These are phyloP conservation scores for Mycena metata DNA, from an alignment of 768 basidiomycete species.

Conservation along the genomic window DNA sequence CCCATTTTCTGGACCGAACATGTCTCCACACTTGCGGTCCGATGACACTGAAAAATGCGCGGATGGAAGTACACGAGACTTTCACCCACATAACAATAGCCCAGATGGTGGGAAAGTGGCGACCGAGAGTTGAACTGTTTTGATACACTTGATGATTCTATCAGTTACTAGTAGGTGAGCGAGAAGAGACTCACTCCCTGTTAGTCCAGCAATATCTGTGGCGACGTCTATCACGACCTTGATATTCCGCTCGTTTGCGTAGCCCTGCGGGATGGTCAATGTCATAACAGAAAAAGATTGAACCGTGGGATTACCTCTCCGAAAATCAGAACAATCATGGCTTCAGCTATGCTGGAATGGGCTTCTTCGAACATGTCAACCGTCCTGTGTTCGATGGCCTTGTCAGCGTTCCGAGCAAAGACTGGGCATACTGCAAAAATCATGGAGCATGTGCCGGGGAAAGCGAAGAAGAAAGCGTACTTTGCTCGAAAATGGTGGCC, in stretches of 20 bases:
- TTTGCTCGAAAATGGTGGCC: constrained; percentile 41
- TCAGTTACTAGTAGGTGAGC: neutral
- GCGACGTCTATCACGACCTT: constrained; percentile 28
- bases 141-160: constrained; percentile 25
- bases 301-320: constrained; percentile 42
- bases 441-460: neutral
- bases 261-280: constrained; percentile 36
- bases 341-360: constrained; percentile 47
- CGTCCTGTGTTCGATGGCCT: constrained; percentile 6
- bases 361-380: constrained; percentile 46
- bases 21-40: constrained; percentile 36
- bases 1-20: constrained; percentile 31
- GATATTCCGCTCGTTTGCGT: constrained; percentile 42
- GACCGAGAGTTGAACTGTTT: constrained; percentile 31
- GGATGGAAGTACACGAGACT: constrained; percentile 31
- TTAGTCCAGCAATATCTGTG: constrained; percentile 34
- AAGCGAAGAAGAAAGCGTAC: constrained; percentile 17
- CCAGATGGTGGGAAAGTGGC: constrained; percentile 30
- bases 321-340: constrained; percentile 47
- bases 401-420: constrained; percentile 33
- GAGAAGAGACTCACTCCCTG: constrained; percentile 27
- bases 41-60: constrained; percentile 33
- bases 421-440: constrained; percentile 39
- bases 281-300: neutral
- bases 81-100: constrained; percentile 23